A percentile compares a stretch with the other conserved stretches of the same genome.
Evolutionary conservation across 2,329 filamentous ascomycete species (phyloP).

Genomic region (Neurospora sp.): DNA sequence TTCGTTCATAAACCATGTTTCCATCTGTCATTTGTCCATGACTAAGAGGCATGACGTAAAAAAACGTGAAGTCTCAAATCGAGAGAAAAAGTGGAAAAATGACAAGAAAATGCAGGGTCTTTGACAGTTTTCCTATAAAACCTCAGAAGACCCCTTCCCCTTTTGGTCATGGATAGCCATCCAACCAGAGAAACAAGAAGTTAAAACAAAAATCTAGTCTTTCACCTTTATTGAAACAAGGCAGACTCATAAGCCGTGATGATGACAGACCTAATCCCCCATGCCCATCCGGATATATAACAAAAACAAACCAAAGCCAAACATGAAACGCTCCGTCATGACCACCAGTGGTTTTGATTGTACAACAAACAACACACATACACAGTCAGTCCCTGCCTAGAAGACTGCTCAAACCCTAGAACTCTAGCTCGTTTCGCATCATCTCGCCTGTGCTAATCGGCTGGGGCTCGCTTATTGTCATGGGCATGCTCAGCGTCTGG

Average conservation of each 20-base stretch:
- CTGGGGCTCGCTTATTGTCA: slow-evolving; percentile 49
- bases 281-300: background rate
- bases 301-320: background rate
- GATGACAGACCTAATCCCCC: background rate
- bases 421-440: slow-evolving; percentile 22
- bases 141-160: background rate
- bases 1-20: background rate
- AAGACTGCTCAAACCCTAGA: background rate
- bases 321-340: background rate
- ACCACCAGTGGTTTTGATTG: background rate
- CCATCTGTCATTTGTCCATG: background rate
- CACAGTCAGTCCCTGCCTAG: background rate
- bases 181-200: background rate
- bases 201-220: background rate
- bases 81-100: background rate
- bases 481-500: slow-evolving; percentile 54
- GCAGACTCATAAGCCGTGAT: background rate
- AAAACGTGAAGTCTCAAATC: background rate
- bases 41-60: background rate
- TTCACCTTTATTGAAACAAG: background rate
- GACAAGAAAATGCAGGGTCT: background rate
- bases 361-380: background rate
- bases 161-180: background rate
- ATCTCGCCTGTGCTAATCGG: slow-evolving; percentile 31
- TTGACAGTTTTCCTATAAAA: background rate